Evolutionary conservation across 1,284 basidiomycete species (phyloP).

Genomic region (Boletus mariae): DNA sequence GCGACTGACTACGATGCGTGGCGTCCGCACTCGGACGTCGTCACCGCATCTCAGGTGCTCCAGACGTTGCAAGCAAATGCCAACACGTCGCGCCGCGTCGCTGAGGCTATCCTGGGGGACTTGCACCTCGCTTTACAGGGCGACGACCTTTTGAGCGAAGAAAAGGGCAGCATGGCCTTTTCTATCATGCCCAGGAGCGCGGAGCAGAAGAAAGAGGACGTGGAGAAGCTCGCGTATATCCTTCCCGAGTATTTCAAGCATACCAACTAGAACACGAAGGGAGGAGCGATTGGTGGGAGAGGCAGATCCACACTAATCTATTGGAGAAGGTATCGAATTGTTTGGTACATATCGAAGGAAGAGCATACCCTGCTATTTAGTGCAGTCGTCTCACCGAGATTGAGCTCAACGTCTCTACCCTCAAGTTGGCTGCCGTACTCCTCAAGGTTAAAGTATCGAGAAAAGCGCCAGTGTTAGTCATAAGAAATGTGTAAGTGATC

Average conservation of each 20-base stretch:
- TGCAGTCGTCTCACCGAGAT: too few relatives aligned
- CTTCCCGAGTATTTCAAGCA: constrained; percentile 67
- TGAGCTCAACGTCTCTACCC: too few relatives aligned
- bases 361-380: too few relatives aligned
- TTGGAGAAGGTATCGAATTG: too few relatives aligned
- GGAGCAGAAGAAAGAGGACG: constrained; percentile 62
- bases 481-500: too few relatives aligned
- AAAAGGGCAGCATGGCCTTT: constrained; percentile 77
- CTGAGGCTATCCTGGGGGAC: constrained; percentile 75
- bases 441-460: too few relatives aligned
- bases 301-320: too few relatives aligned
- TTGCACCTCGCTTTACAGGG: constrained; percentile 61
- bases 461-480: too few relatives aligned
- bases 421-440: too few relatives aligned
- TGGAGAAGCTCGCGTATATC: constrained; percentile 74
- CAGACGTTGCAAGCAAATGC: constrained; percentile 87
- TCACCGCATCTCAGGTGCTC: constrained; percentile 88
- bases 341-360: too few relatives aligned
- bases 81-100: constrained; percentile 72
- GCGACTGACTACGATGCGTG: constrained; percentile 91
- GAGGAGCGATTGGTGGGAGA: background rate
- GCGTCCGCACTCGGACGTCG: constrained; percentile 75
- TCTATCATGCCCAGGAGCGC: constrained; percentile 78
- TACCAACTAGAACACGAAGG: constrained; percentile 18
- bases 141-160: constrained; percentile 41